Evolutionary conservation across 805 yeast genomes (phyloP).

Genomic region (Nakazawaea populi): DNA sequence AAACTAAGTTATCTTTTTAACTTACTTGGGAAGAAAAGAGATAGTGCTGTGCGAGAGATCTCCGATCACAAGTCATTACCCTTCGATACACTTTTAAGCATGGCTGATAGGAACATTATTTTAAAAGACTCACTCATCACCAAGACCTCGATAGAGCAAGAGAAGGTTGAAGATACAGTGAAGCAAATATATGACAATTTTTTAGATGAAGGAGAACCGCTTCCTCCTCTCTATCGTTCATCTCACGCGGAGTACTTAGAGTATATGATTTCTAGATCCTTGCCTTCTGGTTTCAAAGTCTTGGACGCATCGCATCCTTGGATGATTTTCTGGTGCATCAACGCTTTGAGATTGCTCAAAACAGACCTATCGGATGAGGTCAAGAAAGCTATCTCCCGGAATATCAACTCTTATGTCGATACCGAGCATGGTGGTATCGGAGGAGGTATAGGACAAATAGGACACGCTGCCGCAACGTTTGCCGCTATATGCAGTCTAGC

Average conservation of each 20-base stretch:
- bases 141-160: slow-evolving; percentile 32
- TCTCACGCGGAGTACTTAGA: slow-evolving; percentile 40
- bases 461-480: slow-evolving; percentile 82
- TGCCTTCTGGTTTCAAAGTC: slow-evolving; percentile 45
- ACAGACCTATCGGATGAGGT: slow-evolving; percentile 20
- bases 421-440: slow-evolving; percentile 62
- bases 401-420: slow-evolving; percentile 24
- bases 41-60: neutral
- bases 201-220: slow-evolving; percentile 23
- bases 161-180: slow-evolving; percentile 30
- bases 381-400: slow-evolving; percentile 23
- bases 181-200: slow-evolving; percentile 24
- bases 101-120: slow-evolving; percentile 15
- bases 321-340: slow-evolving; percentile 81
- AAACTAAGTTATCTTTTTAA: neutral
- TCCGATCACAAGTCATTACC: slow-evolving; percentile 6
- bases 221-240: slow-evolving; percentile 22
- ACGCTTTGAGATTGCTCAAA: slow-evolving; percentile 41
- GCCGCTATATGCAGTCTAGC: slow-evolving; percentile 68
- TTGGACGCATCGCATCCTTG: slow-evolving; percentile 92
- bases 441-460: slow-evolving; percentile 78
- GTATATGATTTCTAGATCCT: slow-evolving; percentile 30
- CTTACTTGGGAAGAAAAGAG: neutral
- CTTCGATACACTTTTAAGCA: slow-evolving; percentile 19
- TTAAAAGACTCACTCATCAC: slow-evolving; percentile 21